Percentiles rank a stretch among this genome's conserved stretches.
Evolutionary conservation across 2,329 filamentous ascomycete species (phyloP).

Genomic region (Aspergillus fumigatiaffinis): DNA sequence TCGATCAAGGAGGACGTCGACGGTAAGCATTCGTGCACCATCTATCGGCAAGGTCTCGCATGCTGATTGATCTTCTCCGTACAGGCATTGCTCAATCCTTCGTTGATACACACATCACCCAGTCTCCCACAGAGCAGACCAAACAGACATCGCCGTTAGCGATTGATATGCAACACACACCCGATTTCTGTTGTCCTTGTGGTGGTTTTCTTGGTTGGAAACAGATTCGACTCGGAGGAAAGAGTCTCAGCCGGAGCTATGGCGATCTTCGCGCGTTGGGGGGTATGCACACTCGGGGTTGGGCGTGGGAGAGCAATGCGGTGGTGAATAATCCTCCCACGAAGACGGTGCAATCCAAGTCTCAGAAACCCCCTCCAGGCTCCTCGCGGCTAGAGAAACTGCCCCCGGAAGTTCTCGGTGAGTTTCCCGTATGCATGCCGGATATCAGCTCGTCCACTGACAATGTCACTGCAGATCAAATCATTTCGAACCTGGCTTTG

Average conservation of each 20-base stretch:
- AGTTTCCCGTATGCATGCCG: conserved; percentile 29
- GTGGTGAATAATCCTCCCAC: conserved; percentile 12
- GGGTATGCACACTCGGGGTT: conserved; percentile 34
- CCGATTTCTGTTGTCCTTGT: conserved; percentile 45
- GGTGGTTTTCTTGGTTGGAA: conserved; percentile 45
- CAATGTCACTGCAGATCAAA: conserved; percentile 51
- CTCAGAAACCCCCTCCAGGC: conserved; percentile 22
- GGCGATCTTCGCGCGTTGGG: conserved; percentile 38
- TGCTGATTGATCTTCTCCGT: conserved; percentile 3
- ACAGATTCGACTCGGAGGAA: conserved; percentile 42
- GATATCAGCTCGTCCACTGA: conserved; percentile 7
- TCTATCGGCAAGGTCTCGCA: not conserved
- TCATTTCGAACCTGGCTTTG: conserved; percentile 69
- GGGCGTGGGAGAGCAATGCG: conserved; percentile 40
- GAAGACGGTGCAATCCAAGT: conserved; percentile 20
- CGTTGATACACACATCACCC: conserved; percentile 35
- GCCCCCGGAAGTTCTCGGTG: conserved; percentile 68
- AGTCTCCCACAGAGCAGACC: conserved; percentile 23
- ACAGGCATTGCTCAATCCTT: conserved; percentile 43
- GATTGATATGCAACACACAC: conserved; percentile 33
- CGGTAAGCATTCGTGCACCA: conserved; percentile 25
- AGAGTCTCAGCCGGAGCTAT: conserved; percentile 43
- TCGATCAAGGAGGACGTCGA: conserved; percentile 43
- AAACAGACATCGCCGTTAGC: conserved; percentile 14
- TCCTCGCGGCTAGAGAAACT: conserved; percentile 61